Evolutionary conservation across 1,284 basidiomycete genomes (phyloP).

Genomic region (Serendipita sp.): DNA sequence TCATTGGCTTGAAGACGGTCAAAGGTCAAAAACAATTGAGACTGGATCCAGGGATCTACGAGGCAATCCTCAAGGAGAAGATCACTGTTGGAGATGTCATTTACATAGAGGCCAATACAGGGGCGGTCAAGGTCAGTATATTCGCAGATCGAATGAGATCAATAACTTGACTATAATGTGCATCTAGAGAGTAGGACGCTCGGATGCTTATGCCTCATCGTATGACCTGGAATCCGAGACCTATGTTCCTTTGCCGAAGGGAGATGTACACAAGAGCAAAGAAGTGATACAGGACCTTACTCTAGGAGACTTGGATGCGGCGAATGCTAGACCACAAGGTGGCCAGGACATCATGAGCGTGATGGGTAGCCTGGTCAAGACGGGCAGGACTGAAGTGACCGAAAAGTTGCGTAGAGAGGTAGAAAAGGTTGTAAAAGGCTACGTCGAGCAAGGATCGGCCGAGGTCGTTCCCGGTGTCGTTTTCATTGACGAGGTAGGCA

Average conservation of each 20-base stretch:
- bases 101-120: conserved; percentile 88
- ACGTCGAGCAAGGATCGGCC: conserved; percentile 96
- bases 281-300: conserved; percentile 97
- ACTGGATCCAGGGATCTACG: conserved; percentile 90
- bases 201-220: conserved; percentile 96
- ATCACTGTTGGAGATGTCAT: conserved; percentile 95
- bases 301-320: conserved; percentile 90
- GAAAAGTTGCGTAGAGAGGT: conserved; percentile 93
- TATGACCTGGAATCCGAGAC: conserved; percentile 98
- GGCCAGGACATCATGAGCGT: conserved; percentile 99
- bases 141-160: background rate
- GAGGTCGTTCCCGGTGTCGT: conserved; percentile 96
- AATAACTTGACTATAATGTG: conserved; percentile 7
- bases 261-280: conserved; percentile 95
- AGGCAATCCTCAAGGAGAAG: conserved; percentile 94
- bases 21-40: conserved; percentile 97
- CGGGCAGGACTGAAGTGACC: conserved; percentile 87
- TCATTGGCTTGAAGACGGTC: conserved; percentile 93
- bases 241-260: conserved; percentile 94
- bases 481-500: conserved; percentile 87
- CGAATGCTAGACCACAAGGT: conserved; percentile 84
- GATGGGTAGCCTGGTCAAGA: conserved; percentile 94
- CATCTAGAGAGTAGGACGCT: conserved; percentile 77
- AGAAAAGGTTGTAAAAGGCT: conserved; percentile 95
- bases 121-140: conserved; percentile 75